phyloP scores from a whole-genome alignment of 140 eudicot genomes.

The Stevia rebaudiana region DNA sequence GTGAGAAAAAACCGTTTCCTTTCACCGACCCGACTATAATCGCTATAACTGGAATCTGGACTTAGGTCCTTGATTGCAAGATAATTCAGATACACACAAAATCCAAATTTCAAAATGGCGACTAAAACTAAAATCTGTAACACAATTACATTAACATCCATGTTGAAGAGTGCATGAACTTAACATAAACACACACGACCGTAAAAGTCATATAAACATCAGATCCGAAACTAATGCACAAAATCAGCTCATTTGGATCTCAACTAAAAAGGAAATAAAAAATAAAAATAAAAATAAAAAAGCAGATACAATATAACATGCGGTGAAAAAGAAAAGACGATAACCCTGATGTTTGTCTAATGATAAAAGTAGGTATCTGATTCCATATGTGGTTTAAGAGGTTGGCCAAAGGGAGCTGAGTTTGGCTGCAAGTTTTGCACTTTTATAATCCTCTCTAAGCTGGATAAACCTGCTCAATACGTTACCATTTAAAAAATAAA shows the following conservation, averaged over 20 bases:
- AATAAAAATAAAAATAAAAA: neutral
- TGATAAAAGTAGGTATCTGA: constrained; percentile 1
- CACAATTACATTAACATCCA: constrained; percentile 18
- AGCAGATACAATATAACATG: neutral
- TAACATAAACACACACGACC: constrained; percentile 18
- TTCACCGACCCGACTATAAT: too few relatives aligned
- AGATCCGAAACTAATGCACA: constrained; percentile 13
- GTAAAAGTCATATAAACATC: constrained; percentile 23
- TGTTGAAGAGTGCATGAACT: neutral
- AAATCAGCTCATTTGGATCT: constrained; percentile 12
- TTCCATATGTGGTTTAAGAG: constrained; percentile 27
- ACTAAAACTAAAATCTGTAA: constrained; percentile 18
- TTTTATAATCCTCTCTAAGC: constrained; percentile 93
- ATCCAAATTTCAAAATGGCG: neutral
- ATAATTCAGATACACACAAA: neutral
- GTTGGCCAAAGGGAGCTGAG: constrained; percentile 67
- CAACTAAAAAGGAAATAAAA: neutral
- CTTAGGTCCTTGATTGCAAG: neutral
- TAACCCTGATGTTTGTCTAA: constrained; percentile 15
- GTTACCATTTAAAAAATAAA: neutral
- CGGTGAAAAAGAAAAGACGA: constrained; percentile 2
- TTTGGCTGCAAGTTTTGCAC: constrained; percentile 85
- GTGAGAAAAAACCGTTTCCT: too few relatives aligned
- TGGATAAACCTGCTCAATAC: constrained; percentile 67
- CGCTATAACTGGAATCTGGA: too few relatives aligned